Evolutionary conservation across 2,329 filamentous ascomycete species (phyloP).

Genomic region (Hymenoscyphus albidus): DNA sequence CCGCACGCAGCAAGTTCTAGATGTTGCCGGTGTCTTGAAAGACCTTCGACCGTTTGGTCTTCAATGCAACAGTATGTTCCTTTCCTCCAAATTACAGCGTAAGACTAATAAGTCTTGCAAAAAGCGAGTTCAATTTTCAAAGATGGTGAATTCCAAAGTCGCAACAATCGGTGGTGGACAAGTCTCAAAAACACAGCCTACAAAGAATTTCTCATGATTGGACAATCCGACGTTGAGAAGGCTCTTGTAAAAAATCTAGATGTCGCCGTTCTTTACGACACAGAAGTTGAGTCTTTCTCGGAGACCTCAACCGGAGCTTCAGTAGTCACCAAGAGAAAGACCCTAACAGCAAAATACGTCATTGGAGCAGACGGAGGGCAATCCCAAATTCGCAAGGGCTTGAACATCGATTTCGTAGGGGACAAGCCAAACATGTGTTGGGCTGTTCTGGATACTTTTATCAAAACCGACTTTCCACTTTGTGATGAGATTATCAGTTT

Average conservation of each 20-base stretch:
- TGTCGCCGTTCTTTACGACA: slow-evolving; percentile 37
- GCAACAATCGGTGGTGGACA: slow-evolving; percentile 42
- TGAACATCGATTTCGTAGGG: slow-evolving; percentile 42
- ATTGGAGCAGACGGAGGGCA: slow-evolving; percentile 15
- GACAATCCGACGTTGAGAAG: slow-evolving; percentile 44
- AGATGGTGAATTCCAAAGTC: slow-evolving; percentile 44
- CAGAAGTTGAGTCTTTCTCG: slow-evolving; percentile 36
- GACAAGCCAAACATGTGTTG: slow-evolving; percentile 49
- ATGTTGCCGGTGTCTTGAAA: slow-evolving; percentile 42
- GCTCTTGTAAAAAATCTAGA: slow-evolving; percentile 38
- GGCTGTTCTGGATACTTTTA: slow-evolving; percentile 46
- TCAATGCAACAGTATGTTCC: slow-evolving; percentile 46
- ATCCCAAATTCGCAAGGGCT: slow-evolving; percentile 14
- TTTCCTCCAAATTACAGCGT: not conserved
- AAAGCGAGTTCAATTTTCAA: slow-evolving; percentile 46
- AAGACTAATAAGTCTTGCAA: slow-evolving; percentile 1
- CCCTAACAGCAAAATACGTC: slow-evolving; percentile 10
- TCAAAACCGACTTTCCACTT: slow-evolving; percentile 46
- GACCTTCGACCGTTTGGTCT: slow-evolving; percentile 42
- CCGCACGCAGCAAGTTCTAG: slow-evolving; percentile 46
- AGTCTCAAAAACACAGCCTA: slow-evolving; percentile 43
- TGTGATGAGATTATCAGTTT: slow-evolving; percentile 48
- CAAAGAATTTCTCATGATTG: slow-evolving; percentile 49
- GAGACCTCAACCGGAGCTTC: slow-evolving; percentile 22
- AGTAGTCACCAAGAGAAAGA: not conserved